Evolutionary conservation across 345 rosid species (phyloP).

Genomic region (Citrus medica): DNA sequence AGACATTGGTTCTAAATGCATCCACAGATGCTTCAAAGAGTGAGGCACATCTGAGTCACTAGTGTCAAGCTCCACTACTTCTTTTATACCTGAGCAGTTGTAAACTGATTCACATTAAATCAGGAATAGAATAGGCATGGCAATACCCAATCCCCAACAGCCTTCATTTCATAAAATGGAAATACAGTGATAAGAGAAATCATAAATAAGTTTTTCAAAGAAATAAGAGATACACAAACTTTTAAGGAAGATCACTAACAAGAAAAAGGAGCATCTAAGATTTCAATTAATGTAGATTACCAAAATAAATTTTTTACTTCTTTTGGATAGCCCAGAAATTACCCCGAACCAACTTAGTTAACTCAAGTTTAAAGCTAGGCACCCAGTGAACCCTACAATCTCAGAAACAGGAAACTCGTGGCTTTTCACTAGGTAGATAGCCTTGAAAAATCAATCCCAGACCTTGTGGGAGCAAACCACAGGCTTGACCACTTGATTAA

Average conservation of each 20-base stretch:
- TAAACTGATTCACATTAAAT: constrained; percentile 1
- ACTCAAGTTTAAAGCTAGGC: not conserved
- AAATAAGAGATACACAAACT: not conserved
- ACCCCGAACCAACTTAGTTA: not conserved
- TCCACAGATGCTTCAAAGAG: constrained; percentile 11
- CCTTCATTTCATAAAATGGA: not conserved
- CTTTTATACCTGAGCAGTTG: constrained; percentile 4
- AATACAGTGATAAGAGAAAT: not conserved
- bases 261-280: not conserved
- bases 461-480: too few species aligned
- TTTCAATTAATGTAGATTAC: not conserved
- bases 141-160: not conserved
- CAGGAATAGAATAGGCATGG: not conserved
- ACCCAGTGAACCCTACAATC: not conserved
- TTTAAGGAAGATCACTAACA: not conserved
- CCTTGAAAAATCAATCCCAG: not conserved
- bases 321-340: not conserved
- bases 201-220: not conserved
- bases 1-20: not conserved
- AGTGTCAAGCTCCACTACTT: constrained; percentile 6
- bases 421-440: not conserved
- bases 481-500: too few species aligned
- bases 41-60: constrained; percentile 6
- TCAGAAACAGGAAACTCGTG: not conserved
- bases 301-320: not conserved